phyloP scores from a whole-genome alignment of 768 basidiomycete genomes.

The Hirschioporus abietinus region DNA sequence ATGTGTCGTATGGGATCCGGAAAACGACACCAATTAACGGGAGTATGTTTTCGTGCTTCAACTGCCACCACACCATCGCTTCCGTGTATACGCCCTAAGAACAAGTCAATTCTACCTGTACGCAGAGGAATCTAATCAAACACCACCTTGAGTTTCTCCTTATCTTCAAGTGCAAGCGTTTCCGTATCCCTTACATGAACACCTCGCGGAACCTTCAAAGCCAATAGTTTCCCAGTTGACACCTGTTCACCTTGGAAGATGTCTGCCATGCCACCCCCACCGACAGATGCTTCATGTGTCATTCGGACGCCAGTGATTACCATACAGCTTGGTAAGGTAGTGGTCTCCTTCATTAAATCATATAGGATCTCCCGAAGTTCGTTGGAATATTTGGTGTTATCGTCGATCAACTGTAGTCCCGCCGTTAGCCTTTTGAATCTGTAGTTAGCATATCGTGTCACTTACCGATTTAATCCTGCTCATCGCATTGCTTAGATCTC shows the following conservation, averaged over 20 bases:
- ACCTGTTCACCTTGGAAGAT: background rate
- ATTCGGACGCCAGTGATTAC: background rate
- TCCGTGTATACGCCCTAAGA: background rate
- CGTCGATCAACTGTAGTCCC: background rate
- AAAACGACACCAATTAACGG: background rate
- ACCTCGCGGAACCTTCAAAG: background rate
- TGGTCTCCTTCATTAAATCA: background rate
- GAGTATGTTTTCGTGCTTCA: background rate
- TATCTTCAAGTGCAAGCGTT: background rate
- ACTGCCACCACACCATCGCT: background rate
- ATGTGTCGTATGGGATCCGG: background rate
- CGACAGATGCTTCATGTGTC: background rate
- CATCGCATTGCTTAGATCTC: background rate
- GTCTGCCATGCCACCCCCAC: background rate
- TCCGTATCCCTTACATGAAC: background rate
- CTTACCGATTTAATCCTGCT: background rate
- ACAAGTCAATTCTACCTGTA: background rate
- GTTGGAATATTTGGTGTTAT: background rate
- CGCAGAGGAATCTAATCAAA: background rate
- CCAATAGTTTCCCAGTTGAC: background rate
- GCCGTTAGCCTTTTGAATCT: background rate
- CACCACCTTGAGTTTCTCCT: background rate
- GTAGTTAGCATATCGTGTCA: background rate
- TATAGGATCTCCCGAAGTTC: background rate
- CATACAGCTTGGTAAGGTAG: background rate